Evolutionary conservation across 805 yeast genomes (phyloP).

Genomic region (Yarrowia osloensis): DNA sequence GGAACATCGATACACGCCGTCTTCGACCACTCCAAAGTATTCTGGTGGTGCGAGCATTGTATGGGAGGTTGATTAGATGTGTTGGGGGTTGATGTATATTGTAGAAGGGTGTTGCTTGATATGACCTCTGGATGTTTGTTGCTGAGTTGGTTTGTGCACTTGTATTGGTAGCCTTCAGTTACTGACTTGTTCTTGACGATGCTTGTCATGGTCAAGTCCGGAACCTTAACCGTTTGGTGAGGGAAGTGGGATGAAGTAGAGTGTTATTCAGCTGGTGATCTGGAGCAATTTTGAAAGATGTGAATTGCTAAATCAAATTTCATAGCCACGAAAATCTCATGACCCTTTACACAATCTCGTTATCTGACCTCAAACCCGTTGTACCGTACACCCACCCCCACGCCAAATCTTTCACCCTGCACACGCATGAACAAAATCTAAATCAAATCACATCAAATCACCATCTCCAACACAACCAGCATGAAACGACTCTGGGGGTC

Average conservation of each 20-base stretch:
- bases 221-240: neutral
- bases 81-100: neutral
- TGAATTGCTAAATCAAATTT: neutral
- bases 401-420: constrained; percentile 3
- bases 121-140: neutral
- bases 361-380: neutral
- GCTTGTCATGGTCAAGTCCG: neutral
- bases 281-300: neutral
- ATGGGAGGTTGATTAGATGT: neutral
- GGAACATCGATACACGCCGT: constrained; percentile 81
- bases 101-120: neutral
- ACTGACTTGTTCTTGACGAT: neutral
- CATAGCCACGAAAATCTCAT: neutral
- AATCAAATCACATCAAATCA: constrained; percentile 4
- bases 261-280: no score
- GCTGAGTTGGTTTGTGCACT: neutral
- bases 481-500: constrained; percentile 28
- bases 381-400: neutral
- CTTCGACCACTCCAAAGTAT: constrained; percentile 87
- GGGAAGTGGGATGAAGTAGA: neutral
- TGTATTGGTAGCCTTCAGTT: neutral
- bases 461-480: constrained; percentile 2
- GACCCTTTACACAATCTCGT: no score
- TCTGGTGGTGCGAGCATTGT: constrained; percentile 88
- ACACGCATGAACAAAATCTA: constrained; percentile 22